Evolutionary conservation across 352 stramenopile genomes (phyloP), one percentile per base, ranked within the genome.

Genomic region (Phytophthora foliorum): DNA sequence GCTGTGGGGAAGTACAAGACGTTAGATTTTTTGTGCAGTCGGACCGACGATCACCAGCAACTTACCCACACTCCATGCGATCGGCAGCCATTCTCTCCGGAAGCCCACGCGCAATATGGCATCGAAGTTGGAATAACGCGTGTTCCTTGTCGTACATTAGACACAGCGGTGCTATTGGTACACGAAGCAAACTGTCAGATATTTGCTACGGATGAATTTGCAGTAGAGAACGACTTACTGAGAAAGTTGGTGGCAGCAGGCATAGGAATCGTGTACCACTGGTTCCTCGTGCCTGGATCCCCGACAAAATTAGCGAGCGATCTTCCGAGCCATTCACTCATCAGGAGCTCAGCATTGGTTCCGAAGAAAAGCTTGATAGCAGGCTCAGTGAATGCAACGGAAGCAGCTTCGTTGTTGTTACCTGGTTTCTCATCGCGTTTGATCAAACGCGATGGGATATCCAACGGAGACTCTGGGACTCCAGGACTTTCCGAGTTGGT

Each of bases 1-100:
- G 60, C 68, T 76, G 31, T 8, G 13, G 14, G 17, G 4, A 49
- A 48, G 13, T 17, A 7, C 22, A 48, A 27, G 22, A 21, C 8
- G 4, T 49, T 7, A 49, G 10, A n/a, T 27, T 49, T 14, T 27
- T 29, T 24, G 2, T 48, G 41, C 29, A 27, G n/a, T 7, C 8
- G 5, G 36, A 42, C 14, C 36, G 36, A 42, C 4, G 21, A 27
- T 49, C 19, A 49, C 21, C 29, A 29, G 5, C 24, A 14, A 46
- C 67, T 13, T 48, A 77, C 69, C 63, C 69, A 27, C 69, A 77
- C 38, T 77, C 69, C 63, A 77, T 73, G 44, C 53, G 45, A 59
- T 77, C 69, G 4, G 34, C 57, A 1, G 57, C 69, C 63, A 77
- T 34, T 9, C 57, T 50, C 29, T 68, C 36, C 22, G 63, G 25